Evolutionary conservation across 179 eudicot species (phyloP).

Genomic region (Spergularia azorica): DNA sequence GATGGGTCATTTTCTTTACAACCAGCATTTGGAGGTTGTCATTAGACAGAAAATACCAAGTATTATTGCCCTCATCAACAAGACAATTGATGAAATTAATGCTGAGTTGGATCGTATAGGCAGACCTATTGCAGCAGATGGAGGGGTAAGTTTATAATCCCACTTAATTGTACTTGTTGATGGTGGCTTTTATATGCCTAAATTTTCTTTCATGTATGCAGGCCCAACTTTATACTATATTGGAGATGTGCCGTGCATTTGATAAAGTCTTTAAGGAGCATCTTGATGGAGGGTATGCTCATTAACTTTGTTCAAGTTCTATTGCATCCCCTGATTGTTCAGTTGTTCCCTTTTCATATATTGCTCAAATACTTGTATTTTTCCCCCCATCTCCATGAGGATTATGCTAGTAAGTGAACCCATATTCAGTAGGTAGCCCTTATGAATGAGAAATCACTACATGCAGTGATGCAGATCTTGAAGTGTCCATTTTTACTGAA

Average conservation of each 20-base stretch:
- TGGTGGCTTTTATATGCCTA: neutral
- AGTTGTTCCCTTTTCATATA: neutral
- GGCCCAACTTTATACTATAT: constrained; percentile 94
- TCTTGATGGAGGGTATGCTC: constrained; percentile 94
- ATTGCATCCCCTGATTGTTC: neutral
- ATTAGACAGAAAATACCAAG: constrained; percentile 95
- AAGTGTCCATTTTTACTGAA: neutral
- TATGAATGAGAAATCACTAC: neutral
- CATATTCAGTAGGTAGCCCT: neutral
- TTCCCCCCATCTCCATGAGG: neutral
- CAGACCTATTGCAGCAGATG: constrained; percentile 87
- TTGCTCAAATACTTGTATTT: neutral
- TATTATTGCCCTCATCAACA: constrained; percentile 88
- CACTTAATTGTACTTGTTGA: constrained; percentile 1
- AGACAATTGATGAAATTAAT: constrained; percentile 92
- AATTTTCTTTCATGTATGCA: constrained; percentile 31
- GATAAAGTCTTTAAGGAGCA: constrained; percentile 92
- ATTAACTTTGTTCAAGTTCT: neutral
- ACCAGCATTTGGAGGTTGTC: constrained; percentile 91
- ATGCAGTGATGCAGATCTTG: neutral
- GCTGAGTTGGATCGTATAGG: constrained; percentile 97
- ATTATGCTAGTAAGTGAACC: neutral
- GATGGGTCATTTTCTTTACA: constrained; percentile 16
- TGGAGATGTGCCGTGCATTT: constrained; percentile 99
- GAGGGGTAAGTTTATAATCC: constrained; percentile 70